Evolutionary conservation across 257 asterid genomes (phyloP), one percentile per base, ranked within the genome.

Genomic region (Scutellaria galericulata): DNA sequence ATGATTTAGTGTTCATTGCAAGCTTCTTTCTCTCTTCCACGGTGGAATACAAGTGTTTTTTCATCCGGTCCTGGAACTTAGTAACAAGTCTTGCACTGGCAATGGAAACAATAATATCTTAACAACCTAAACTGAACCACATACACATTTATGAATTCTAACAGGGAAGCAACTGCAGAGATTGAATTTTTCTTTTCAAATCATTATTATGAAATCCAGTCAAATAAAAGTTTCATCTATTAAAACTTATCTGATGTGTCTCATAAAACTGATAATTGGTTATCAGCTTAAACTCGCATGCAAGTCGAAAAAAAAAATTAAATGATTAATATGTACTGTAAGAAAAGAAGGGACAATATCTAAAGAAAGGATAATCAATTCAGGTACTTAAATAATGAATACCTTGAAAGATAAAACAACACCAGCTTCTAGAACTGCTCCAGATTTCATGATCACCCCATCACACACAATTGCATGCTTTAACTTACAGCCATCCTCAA

Each of bases 401-500:
- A 91, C 99, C 97, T 88, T 88, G 84, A 88, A 89, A 66, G 97
- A 91, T 76, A 91, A 76, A 67, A 94, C 86, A 59, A 75, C 89
- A 77, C 99, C 97, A 82, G 95, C 86, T 78, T 94, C 95, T 71
- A 94, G 80, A 75, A 75, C 86, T 46, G 89, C 88, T 59, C 88
- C 92, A 59, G 90, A 75, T 77, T 86, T 94, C 81, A 94, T 76
- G 68, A 85, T 80, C 78, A 89, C 99, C 47, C 96, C 95, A 75
- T 94, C 97, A 66, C 99, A 94, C 45, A 92, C 90, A 80, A 94
- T 89, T 67, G 99, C 93, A 76, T 91, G 97, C 86, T 85, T 91
- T 66, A 94, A 73, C 75, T 83, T 85, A 82, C 99, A 94, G 52
- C 88, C 91, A 78, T 94, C 97, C 82, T 91, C 97, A 69, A 94